Percentiles rank a stretch among this genome's conserved stretches.
These are phyloP conservation scores for Verbena officinalis DNA, from an alignment of 257 asterid genomes.

Conservation along the genomic window DNA sequence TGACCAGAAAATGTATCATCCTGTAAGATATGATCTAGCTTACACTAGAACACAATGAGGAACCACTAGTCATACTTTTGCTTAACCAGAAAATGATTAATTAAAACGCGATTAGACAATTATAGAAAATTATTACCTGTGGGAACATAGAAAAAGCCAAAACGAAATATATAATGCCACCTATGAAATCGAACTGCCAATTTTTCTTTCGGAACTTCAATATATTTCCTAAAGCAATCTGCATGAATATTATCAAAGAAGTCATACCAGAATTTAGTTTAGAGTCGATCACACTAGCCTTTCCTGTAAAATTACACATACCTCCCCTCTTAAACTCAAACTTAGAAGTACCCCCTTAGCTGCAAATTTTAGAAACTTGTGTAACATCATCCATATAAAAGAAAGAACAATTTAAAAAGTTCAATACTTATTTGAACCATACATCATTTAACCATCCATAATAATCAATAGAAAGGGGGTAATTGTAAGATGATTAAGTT, in stretches of 20 bases:
- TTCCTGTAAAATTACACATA: too few relatives aligned
- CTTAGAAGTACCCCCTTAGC: too few relatives aligned
- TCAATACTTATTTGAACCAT: too few relatives aligned
- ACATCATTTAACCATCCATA: too few relatives aligned
- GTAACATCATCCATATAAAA: too few relatives aligned
- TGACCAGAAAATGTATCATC: slow-evolving; percentile 59
- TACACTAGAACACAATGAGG: slow-evolving; percentile 48
- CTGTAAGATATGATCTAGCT: slow-evolving; percentile 63
- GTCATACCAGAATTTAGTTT: too few relatives aligned
- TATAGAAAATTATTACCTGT: slow-evolving; percentile 40
- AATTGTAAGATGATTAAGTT: too few relatives aligned
- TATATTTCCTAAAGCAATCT: slow-evolving; percentile 77
- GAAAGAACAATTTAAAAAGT: neutral
- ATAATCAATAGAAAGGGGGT: too few relatives aligned
- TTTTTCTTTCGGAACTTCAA: slow-evolving; percentile 76
- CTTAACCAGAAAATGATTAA: too few relatives aligned
- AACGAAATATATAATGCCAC: slow-evolving; percentile 65
- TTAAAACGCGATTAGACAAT: neutral
- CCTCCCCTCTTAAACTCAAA: too few relatives aligned
- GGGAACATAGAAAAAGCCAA: slow-evolving; percentile 72
- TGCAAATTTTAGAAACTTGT: too few relatives aligned
- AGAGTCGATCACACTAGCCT: too few relatives aligned
- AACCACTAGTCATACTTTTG: slow-evolving; percentile 16
- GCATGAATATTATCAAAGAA: slow-evolving; percentile 28
- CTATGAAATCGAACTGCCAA: slow-evolving; percentile 78